phyloP scores from a whole-genome alignment of 345 rosid species.

The Cochlearia excelsa region DNA sequence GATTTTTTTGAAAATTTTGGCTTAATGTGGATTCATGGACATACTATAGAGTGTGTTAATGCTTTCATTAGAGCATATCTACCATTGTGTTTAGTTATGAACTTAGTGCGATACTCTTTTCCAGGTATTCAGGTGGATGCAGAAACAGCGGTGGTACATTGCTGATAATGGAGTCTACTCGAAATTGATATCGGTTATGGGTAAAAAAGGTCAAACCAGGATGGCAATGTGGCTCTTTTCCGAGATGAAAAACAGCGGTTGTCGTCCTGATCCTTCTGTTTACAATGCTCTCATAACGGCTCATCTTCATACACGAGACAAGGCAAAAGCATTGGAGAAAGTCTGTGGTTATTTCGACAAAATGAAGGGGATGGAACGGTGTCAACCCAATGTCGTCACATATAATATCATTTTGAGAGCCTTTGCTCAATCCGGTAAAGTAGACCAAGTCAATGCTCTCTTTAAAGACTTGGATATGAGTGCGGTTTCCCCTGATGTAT shows the following conservation, averaged over 20 bases:
- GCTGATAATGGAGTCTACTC: conserved; percentile 87
- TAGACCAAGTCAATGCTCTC: conserved; percentile 64
- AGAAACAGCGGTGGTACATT: conserved; percentile 86
- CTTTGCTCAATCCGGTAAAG: conserved; percentile 73
- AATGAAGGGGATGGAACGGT: conserved; percentile 76
- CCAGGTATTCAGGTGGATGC: conserved; percentile 99
- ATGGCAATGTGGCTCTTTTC: conserved; percentile 99
- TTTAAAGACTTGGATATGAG: conserved; percentile 71
- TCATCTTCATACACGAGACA: conserved; percentile 79
- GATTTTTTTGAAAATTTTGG: conserved; percentile 2
- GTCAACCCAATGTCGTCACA: conserved; percentile 83
- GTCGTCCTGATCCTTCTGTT: conserved; percentile 87
- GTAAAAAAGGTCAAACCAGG: conserved; percentile 80
- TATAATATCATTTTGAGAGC: conserved; percentile 89
- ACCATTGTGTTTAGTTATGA: background rate
- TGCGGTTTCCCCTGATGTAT: conserved; percentile 62
- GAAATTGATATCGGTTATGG: conserved; percentile 76
- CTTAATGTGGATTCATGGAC: too few relatives aligned
- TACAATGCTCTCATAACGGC: conserved; percentile 86
- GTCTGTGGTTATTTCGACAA: conserved; percentile 70
- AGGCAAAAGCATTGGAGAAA: conserved; percentile 76
- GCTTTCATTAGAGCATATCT: background rate
- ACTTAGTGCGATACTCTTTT: conserved; percentile 11
- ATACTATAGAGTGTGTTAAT: background rate
- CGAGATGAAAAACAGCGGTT: conserved; percentile 94